phyloP scores from a whole-genome alignment of 345 rosid species.

The Linum usitatissimum region DNA sequence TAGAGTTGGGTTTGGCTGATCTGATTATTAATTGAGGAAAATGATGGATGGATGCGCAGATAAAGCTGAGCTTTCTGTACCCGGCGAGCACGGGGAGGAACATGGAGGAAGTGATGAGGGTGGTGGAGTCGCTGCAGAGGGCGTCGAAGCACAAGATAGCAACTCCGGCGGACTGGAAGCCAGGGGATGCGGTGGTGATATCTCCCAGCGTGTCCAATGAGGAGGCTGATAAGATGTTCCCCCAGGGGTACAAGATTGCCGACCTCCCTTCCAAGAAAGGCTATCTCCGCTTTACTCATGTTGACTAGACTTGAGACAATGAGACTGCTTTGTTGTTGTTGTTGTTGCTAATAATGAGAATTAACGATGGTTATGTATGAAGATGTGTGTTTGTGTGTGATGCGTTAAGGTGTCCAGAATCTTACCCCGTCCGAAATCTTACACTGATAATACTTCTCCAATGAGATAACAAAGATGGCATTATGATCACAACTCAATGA shows the following conservation, averaged over 20 bases:
- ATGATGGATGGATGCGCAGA: conserved; percentile 18
- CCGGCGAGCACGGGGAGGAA: conserved; percentile 65
- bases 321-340: no score
- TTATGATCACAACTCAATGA: no score
- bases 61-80: conserved; percentile 66
- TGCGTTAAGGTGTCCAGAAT: no score
- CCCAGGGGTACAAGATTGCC: conserved; percentile 43
- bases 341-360: no score
- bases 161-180: conserved; percentile 76
- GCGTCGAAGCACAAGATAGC: conserved; percentile 49
- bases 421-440: no score
- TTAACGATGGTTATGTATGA: no score
- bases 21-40: no score
- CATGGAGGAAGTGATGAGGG: conserved; percentile 72
- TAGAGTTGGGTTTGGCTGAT: no score
- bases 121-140: conserved; percentile 50
- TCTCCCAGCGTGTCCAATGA: conserved; percentile 40
- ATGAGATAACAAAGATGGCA: no score
- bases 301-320: background rate
- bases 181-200: conserved; percentile 57
- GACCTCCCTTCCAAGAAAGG: conserved; percentile 59
- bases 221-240: conserved; percentile 57
- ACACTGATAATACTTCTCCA: no score
- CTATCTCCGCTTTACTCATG: conserved; percentile 42
- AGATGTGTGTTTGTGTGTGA: no score